Base-by-base conservation (phyloP, 495 filamentous ascomycete species). In the Paragyromitra xinjiangensis region DNA sequence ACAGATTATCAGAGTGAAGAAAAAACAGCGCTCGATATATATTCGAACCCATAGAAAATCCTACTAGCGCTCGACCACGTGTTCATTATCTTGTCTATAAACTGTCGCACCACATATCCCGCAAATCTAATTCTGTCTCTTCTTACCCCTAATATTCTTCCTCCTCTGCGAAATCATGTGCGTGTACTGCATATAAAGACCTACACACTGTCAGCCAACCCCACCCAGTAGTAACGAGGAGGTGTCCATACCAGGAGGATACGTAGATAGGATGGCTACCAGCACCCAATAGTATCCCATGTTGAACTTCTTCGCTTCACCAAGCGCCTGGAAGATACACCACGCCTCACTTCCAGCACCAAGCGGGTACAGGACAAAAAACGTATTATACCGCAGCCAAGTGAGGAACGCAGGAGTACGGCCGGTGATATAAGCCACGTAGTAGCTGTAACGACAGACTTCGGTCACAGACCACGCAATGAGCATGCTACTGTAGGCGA, bases 351-450 rank as follows among this genome's bases (percentile, higher is more conserved):
- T 94, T 12, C 86, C 86, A 74, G 98, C 97, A 11, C 95, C 95
- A 64, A 98, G 80, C 2, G 96, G 95, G 82, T 99, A 99, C 22
- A 99, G 88, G 26, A 98, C 84, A 81, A 91, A 93, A 85, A 99
- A 99, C 6, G 91, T 91, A 84, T 96, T 97, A 82, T 99, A 99
- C 83, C 93, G 86, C 85, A 96, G 85, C 95, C 95, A 97, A 71
- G 88, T 88, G 83, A 95, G 87, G 82, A 84, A 87, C 0, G 67
- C 81, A 0, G 94, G 94, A 71, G 85, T 83, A 19, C 84, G 81
- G 39, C 88, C 89, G 58, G 85, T 84, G 55, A 97, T 87, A 80
- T 89, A 89, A 79, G 93, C 86, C 24, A 91, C 90, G 80, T 97
- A 98, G 85, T 92, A 98, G 75, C 88, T 87, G 85, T 98, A 98